phyloP scores from a whole-genome alignment of 306 rosid species.

The Quercus variabilis region DNA sequence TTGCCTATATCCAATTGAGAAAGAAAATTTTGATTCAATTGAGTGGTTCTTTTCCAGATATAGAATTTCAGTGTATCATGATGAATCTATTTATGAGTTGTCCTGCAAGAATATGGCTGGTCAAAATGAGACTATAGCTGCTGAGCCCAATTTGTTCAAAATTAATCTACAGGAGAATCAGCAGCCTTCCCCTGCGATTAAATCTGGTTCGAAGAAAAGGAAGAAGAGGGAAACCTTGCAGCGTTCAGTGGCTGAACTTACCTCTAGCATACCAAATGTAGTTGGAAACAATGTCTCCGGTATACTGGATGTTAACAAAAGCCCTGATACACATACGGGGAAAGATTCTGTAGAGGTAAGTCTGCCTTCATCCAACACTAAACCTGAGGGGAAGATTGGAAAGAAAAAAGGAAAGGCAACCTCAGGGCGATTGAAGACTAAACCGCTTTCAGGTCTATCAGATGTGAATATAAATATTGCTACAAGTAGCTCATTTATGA shows the following conservation, averaged over 20 bases:
- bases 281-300: conserved; percentile 11
- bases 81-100: conserved; percentile 42
- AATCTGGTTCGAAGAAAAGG: conserved; percentile 30
- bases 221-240: conserved; percentile 20
- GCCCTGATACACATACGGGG: not conserved
- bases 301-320: conserved; percentile 20
- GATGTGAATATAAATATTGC: conserved; percentile 40
- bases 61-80: conserved; percentile 56
- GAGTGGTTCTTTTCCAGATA: conserved; percentile 69
- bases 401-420: conserved; percentile 32
- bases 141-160: conserved; percentile 24
- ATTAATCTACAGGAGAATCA: conserved; percentile 16
- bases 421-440: conserved; percentile 39
- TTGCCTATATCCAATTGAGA: conserved; percentile 41
- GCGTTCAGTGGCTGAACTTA: conserved; percentile 31
- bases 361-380: not conserved
- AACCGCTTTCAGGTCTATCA: conserved; percentile 58
- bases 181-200: conserved; percentile 2
- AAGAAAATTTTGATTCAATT: conserved; percentile 44
- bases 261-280: conserved; percentile 21
- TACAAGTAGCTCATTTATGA: conserved; percentile 8
- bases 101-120: conserved; percentile 4
- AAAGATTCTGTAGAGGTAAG: conserved; percentile 9
- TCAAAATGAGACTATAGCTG: conserved; percentile 24
- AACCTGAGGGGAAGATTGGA: conserved; percentile 15